Base-by-base conservation (phyloP, 73 alveolate species). In the Paraurostyla sp. region DNA sequence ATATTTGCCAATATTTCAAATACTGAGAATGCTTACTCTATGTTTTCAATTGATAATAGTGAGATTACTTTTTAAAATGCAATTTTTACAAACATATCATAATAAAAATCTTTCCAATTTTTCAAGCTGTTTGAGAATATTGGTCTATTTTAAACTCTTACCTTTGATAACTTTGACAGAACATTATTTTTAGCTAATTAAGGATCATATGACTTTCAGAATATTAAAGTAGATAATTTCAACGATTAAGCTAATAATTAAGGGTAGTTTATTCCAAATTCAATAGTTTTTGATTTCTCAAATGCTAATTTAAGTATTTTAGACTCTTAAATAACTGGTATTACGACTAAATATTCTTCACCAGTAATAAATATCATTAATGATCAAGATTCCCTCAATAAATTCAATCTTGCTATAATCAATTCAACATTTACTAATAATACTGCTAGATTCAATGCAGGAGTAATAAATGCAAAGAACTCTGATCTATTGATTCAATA, bases 41-140 rank as follows among this genome's bases (percentile, higher is more conserved):
- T 73, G 56, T n/a, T 73, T 73, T 36, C 69, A 45, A 73, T 73
- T 22, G 87, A 73, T 48, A 73, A 65, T 40, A 13, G 45, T 15
- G 18, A 22, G 13, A n/a, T 65, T 18, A 13, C 6, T 1, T 4
- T 11, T 1, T 11, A 25, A 4, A 65, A 65, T 65, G 82, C 33
- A 0, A 9, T 35, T 38, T 38, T 65, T 0, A 35, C 4, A 3
- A 65, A 65, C 41, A 38, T 65, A 2, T 11, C 60, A 7, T 65
- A 73, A 32, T 25, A 23, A 1, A 45, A 73, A 45, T 15, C 59
- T 6, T 73, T 71, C 9, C 71, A 51, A 9, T 4, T 54, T 35
- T 51, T 32, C 40, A 51, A 18, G 2, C 29, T 33, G 29, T 59
- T 23, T 30, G 33, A n/a, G 38, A 36, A 23, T 78, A 52, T 29